Conservation (phyloP, 495 filamentous ascomycete species). For the Staphylotrichum longicolle region DNA sequence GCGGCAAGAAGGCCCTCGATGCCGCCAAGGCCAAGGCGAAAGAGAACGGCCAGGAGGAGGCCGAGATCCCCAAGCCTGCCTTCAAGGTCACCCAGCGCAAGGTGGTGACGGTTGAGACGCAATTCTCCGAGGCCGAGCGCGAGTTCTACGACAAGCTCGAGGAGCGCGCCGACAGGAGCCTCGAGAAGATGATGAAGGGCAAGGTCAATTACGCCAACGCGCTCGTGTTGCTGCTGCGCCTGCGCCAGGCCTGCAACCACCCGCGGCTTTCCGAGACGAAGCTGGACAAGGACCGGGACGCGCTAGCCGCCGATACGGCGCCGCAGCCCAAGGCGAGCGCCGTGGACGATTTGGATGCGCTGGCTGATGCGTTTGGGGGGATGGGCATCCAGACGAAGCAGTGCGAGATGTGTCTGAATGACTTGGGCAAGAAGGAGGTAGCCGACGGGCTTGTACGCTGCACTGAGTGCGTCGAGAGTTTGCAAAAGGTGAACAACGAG, state of each 20-base stretch:
- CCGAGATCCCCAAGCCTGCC: conserved; percentile 46
- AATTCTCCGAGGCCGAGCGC: conserved; percentile 77
- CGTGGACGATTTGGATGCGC: conserved; percentile 66
- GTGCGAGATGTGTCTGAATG: conserved; percentile 83
- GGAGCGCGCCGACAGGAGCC: conserved; percentile 74
- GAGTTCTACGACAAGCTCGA: conserved; percentile 84
- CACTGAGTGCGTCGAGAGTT: conserved; percentile 30
- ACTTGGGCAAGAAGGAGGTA: conserved; percentile 60
- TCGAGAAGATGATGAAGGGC: conserved; percentile 80
- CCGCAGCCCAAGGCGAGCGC: conserved; percentile 48
- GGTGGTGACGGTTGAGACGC: conserved; percentile 72
- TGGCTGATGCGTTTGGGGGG: conserved; percentile 81
- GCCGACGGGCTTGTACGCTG: conserved; percentile 53
- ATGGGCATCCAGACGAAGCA: conserved; percentile 77
- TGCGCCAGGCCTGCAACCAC: conserved; percentile 94
- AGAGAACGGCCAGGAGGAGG: conserved; percentile 46
- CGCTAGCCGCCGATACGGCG: conserved; percentile 61
- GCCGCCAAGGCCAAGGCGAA: conserved; percentile 48
- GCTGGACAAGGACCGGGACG: conserved; percentile 82
- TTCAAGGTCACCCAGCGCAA: conserved; percentile 88
- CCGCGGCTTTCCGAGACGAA: conserved; percentile 80
- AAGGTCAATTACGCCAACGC: conserved; percentile 58
- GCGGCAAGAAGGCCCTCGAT: conserved; percentile 53
- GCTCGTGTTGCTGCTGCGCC: conserved; percentile 79
- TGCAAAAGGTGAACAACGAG: conserved; percentile 39